Evolutionary conservation across 2,329 filamentous ascomycete genomes (phyloP), one percentile per base, ranked within the genome.

Genomic region (Aphanoascus verrucosus): DNA sequence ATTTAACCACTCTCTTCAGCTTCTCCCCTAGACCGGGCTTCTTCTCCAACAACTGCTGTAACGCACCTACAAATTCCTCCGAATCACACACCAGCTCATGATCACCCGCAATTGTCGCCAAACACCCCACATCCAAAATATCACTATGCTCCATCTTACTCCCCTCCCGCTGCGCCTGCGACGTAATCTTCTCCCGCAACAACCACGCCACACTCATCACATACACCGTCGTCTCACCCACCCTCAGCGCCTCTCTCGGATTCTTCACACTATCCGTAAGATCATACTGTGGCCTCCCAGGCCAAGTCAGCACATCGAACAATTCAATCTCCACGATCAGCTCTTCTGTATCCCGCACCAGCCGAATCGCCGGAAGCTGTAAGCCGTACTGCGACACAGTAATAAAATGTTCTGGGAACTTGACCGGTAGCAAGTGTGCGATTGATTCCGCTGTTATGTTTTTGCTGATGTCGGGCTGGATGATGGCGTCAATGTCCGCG

Each of bases 401-500:
- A 3, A 28, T 42, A 15, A 50, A 50, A 2, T 17, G 14, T 4
- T 50, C 35, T 1, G 48, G 48, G 34, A 50, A 50, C 41, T 31
- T 31, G 48, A 19, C 14, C 3, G 23, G 20, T 23, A 50, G 48
- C 17, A 37, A 12, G 2, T 15, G 35, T 9, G 48, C 40, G 17
- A 50, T 50, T 11, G 34, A 41, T 2, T 50, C 35, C 3, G 48
- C 48, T 14, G 7, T 32, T 11, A 50, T 42, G 28, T 17, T 15
- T 4, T n/a, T 17, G 15, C 2, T 17, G n/a, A 1, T 4, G 19
- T 50, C n/a, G 23, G 48, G 48, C 23, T 50, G 48, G 38, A 50
- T 42, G 35, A 50, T 50, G 20, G 28, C 48, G 38, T 50, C 48
- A 28, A 50, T 50, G 38, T 50, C 34, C 17, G 48, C 48, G 48